Evolutionary conservation across 2,329 filamentous ascomycete genomes (phyloP), one percentile per base, ranked within the genome.

Genomic region (Arthrobotrys sphaeroides): DNA sequence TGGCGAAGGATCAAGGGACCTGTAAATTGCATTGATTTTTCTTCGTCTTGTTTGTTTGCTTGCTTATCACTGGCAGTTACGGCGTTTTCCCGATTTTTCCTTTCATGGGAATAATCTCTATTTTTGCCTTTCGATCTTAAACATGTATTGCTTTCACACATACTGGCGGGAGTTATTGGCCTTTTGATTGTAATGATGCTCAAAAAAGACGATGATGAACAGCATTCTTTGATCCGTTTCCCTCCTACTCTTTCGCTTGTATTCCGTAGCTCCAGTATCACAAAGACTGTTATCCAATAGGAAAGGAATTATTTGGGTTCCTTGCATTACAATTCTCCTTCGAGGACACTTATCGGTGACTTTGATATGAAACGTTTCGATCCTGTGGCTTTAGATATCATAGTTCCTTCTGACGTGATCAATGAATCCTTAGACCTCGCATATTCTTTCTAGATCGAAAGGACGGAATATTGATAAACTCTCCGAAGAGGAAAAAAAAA

Each of bases 1-100:
- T 53, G 59, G 59, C 18, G 45, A 74, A 49, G 45, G 70, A 55
- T 33, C 13, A 10, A 20, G 59, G 57, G 53, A 51, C 33, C 16
- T 68, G 53, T 74, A 74, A 51, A 75, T 69, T 64, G 55, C 57
- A 40, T 75, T 40, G 42, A 36, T 60, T 61, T 43, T 55, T 12
- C 31, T 51, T 26, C 28, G 12, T 36, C 51, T 22, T 26, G n/a
- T 18, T 40, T 66, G n/a, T 68, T 57, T 65, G 36, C 33, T 69
- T 61, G 51, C 18, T 57, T 49, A n/a, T 61, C 62, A 60, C 55
- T 5, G 51, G 51, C 45, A 26, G 20, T 55, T 57, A 45, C 33
- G 53, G 69, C 57, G 60, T 67, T 73, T 60, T 65, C 36, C 36
- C 53, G 31, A 61, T 73, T 60, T 57, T 55, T 22, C 13, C 24